These are phyloP conservation scores for Torrubiella hemipterigena DNA, from an alignment of 2,329 filamentous ascomycete species.

Conservation along the genomic window DNA sequence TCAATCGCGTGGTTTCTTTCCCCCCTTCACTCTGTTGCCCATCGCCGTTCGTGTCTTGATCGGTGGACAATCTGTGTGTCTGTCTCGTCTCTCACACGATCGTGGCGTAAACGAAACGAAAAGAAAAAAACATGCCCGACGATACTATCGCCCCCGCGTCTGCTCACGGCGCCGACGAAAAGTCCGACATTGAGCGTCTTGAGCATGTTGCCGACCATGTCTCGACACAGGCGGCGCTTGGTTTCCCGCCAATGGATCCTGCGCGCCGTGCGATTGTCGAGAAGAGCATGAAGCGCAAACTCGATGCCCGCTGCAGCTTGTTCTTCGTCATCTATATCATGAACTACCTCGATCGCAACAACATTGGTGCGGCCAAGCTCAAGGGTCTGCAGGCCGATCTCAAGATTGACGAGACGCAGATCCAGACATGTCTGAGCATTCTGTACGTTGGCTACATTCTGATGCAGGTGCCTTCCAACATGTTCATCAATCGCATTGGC, in stretches of 20 bases:
- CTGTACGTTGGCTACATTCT: slow-evolving; percentile 55
- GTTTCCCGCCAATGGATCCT: slow-evolving; percentile 19
- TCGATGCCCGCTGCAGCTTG: slow-evolving; percentile 55
- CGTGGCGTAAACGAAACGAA: too few species aligned
- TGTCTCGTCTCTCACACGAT: too few species aligned
- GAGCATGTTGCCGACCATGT: neutral
- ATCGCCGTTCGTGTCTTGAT: too few species aligned
- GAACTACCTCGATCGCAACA: slow-evolving; percentile 60
- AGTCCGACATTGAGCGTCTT: neutral
- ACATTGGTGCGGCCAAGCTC: slow-evolving; percentile 55
- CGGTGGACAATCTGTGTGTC: too few species aligned
- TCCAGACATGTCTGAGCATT: slow-evolving; percentile 51
- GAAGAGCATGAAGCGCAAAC: slow-evolving; percentile 54
- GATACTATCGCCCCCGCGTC: neutral
- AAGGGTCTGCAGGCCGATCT: slow-evolving; percentile 53
- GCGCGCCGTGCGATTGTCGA: slow-evolving; percentile 47
- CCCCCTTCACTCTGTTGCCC: too few species aligned
- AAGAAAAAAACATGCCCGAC: neutral
- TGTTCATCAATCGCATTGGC: slow-evolving; percentile 41
- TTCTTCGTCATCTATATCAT: slow-evolving; percentile 64
- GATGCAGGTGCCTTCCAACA: slow-evolving; percentile 50
- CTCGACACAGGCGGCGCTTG: too few species aligned
- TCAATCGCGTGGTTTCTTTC: too few species aligned
- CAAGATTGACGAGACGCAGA: slow-evolving; percentile 41
- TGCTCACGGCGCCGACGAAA: neutral